Evolutionary conservation across 345 rosid genomes (phyloP).

Genomic region (Ceriops zippeliana): DNA sequence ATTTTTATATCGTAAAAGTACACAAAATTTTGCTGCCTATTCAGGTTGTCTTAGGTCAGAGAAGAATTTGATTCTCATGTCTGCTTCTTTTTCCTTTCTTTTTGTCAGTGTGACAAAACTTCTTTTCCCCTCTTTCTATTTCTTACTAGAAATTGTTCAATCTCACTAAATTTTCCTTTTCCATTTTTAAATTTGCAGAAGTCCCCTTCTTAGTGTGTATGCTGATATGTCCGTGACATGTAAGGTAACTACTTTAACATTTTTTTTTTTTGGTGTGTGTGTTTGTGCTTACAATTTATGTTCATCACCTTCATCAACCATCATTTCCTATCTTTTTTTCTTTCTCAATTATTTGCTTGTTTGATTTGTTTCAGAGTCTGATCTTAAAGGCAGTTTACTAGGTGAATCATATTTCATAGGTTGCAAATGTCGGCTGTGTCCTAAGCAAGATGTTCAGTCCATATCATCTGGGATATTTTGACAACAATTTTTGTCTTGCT

Average conservation of each 20-base stretch:
- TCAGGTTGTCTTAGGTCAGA: neutral
- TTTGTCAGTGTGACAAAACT: too few species aligned
- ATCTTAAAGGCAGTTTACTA: neutral
- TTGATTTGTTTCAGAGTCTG: neutral
- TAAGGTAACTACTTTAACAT: constrained; percentile 48
- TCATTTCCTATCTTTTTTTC: neutral
- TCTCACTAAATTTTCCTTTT: constrained; percentile 1
- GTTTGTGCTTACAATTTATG: neutral
- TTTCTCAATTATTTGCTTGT: neutral
- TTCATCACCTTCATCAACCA: neutral
- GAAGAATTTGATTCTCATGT: too few species aligned
- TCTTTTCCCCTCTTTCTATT: neutral
- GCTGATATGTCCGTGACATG: constrained; percentile 97
- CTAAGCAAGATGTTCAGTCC: neutral
- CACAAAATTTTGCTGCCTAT: neutral
- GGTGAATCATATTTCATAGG: neutral
- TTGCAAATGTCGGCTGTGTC: neutral
- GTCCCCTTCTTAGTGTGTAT: constrained; percentile 86
- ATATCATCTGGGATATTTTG: neutral
- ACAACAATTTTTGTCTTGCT: neutral
- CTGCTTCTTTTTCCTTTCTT: too few species aligned
- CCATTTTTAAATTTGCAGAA: constrained; percentile 46
- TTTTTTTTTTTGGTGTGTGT: neutral
- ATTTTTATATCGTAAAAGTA: too few species aligned
- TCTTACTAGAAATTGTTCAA: neutral